Conservation (phyloP, 2,329 filamentous ascomycete genomes). For the Alternaria viburni region DNA sequence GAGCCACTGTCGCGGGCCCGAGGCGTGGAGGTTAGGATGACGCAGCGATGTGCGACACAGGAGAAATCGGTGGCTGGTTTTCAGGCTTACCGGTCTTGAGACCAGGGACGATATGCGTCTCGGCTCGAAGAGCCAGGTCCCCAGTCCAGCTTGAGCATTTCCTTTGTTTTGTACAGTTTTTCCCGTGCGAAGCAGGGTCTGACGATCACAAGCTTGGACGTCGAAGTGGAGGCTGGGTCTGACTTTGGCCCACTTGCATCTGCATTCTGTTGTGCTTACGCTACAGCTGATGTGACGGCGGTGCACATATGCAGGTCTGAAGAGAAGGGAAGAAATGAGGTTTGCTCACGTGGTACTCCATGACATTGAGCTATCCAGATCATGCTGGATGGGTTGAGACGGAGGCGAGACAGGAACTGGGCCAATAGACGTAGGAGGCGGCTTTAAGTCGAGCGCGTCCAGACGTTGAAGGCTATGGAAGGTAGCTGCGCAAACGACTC, state of each 20-base stretch:
- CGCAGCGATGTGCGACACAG: slow-evolving; percentile 1
- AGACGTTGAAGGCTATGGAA: slow-evolving; percentile 2
- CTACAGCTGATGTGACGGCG: background rate
- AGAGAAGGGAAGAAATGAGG: background rate
- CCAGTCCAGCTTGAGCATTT: background rate
- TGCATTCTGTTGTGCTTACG: slow-evolving; percentile 2
- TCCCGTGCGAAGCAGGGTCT: background rate
- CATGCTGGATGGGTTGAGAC: slow-evolving; percentile 40
- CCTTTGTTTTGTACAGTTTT: background rate
- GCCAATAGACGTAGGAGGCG: slow-evolving; percentile 30
- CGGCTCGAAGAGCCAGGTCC: background rate
- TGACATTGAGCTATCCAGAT: slow-evolving; percentile 26
- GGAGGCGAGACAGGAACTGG: slow-evolving; percentile 36
- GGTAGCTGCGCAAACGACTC: background rate
- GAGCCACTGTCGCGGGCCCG: slow-evolving; percentile 16
- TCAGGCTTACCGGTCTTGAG: slow-evolving; percentile 29
- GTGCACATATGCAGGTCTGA: background rate
- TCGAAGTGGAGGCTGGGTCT: background rate
- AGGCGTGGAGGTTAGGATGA: slow-evolving; percentile 7
- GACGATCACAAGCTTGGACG: slow-evolving; percentile 3
- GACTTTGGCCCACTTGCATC: slow-evolving; percentile 1
- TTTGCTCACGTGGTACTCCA: slow-evolving; percentile 14
- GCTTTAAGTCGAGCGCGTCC: slow-evolving; percentile 16
- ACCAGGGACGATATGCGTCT: slow-evolving; percentile 15
- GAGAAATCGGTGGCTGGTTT: slow-evolving; percentile 12